Evolutionary conservation across 768 basidiomycete genomes (phyloP).

Genomic region (Galerina sulciceps): DNA sequence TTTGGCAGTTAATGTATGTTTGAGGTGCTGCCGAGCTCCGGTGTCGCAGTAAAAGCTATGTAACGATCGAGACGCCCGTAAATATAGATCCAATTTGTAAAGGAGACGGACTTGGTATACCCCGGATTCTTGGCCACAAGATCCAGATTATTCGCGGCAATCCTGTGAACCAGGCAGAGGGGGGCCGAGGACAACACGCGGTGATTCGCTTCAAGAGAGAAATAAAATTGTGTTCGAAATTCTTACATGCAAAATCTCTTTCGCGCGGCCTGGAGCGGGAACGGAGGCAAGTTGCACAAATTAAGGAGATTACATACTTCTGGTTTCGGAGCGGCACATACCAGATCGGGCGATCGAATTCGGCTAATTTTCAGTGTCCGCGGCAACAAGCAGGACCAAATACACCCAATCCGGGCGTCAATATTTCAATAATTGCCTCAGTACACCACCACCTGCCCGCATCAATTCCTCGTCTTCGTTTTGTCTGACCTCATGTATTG

Average conservation of each 20-base stretch:
- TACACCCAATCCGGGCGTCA: conserved; percentile 11
- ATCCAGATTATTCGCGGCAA: no score
- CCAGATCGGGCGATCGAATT: conserved; percentile 23
- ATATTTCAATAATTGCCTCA: conserved; percentile 1
- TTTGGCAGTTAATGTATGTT: conserved; percentile 37
- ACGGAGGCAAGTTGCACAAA: conserved; percentile 9
- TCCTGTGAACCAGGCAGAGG: no score
- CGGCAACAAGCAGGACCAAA: conserved; percentile 17
- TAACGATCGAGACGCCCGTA: conserved; percentile 27
- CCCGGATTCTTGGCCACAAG: neutral
- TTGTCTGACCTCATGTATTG: neutral
- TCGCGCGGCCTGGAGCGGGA: neutral
- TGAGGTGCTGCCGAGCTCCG: conserved; percentile 31
- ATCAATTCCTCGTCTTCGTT: neutral
- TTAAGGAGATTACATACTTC: conserved; percentile 19
- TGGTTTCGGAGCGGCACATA: conserved; percentile 32
- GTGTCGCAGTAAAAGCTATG: conserved; percentile 17
- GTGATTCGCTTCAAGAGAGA: neutral
- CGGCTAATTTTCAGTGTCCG: conserved; percentile 24
- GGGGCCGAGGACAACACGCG: no score
- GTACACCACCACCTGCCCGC: neutral
- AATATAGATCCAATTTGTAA: conserved; percentile 14
- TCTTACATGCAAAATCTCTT: neutral
- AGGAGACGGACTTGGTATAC: conserved; percentile 12
- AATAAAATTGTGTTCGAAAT: no score